Percentiles rank a stretch among this genome's conserved stretches.
These are phyloP conservation scores for Sutorius australiensis DNA, from an alignment of 768 basidiomycete genomes.

Conservation along the genomic window DNA sequence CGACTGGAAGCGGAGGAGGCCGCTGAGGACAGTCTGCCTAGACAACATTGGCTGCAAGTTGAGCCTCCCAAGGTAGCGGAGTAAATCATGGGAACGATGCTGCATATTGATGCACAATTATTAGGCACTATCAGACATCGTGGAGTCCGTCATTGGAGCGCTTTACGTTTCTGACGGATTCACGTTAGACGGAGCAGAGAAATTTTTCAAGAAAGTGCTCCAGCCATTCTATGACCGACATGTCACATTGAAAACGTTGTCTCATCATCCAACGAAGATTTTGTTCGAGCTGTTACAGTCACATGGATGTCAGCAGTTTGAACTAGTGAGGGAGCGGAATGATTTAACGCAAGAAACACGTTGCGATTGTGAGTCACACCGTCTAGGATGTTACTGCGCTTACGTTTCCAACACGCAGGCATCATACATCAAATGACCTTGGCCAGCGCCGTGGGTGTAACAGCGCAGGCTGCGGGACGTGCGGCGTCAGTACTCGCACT, in stretches of 20 bases:
- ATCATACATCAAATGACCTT: conserved; percentile 64
- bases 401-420: conserved; percentile 40
- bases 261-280: conserved; percentile 73
- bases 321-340: conserved; percentile 50
- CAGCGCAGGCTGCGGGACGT: conserved; percentile 53
- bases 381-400: conserved; percentile 10
- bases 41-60: conserved; percentile 76
- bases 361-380: conserved; percentile 48
- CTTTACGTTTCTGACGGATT: conserved; percentile 75
- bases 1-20: conserved; percentile 49
- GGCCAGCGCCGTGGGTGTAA: conserved; percentile 52
- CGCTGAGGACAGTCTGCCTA: conserved; percentile 48
- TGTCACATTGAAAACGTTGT: conserved; percentile 66
- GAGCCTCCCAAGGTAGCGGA: conserved; percentile 69
- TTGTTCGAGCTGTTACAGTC: conserved; percentile 72
- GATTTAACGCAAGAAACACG: conserved; percentile 33
- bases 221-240: conserved; percentile 78
- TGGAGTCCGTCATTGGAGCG: conserved; percentile 79
- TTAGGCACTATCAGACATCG: conserved; percentile 72
- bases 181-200: conserved; percentile 54
- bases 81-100: neutral
- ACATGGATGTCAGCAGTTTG: conserved; percentile 65
- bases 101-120: conserved; percentile 1
- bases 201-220: conserved; percentile 63
- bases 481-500: conserved; percentile 61